Base-by-base conservation (phyloP, 2,329 filamentous ascomycete species). In the Penicillium concentricum region DNA sequence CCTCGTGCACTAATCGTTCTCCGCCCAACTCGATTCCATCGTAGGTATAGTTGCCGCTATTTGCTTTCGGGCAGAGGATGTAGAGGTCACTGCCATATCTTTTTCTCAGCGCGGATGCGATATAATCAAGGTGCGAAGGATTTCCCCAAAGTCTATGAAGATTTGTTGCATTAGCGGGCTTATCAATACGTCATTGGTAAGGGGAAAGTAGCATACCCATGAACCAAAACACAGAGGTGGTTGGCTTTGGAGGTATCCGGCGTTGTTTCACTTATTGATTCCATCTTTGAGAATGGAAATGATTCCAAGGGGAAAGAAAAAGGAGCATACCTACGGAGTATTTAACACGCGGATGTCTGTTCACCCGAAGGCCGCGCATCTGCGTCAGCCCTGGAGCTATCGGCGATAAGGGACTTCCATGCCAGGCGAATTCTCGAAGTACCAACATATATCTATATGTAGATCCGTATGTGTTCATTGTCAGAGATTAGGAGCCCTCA, bases 21-120 rank as follows among this genome's bases (percentile, higher is more conserved):
- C 86, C 88, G 57, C 87, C 87, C 8, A 87, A 75, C 63, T 90
- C 87, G 62, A 89, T 84, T 61, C 87, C 84, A 72, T 87, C 84
- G 68, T 87, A 87, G 10, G 84, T 87, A 66, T 82, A 81, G 60
- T 75, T 81, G 37, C 84, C 81, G 30, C 79, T 74, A 60, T 87
- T 87, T 60, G 79, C 77, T 67, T 82, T 82, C 8, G 80, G 78
- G 7, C 81, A 76, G 13, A 87, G 75, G 39, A 87, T 78, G 59
- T 85, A 78, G n/a, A 87, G 70, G 41, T 83, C 78, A 48, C 80
- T 76, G 5, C 76, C 67, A 61, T 83, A 76, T 58, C 77, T 74
- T 20, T 82, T 76, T 54, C 76, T 76, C 9, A 87, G 72, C 3
- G 81, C 76, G 2, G 78, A 74, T 28, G 78, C 79, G 34, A 87